These are phyloP conservation scores for Pinus tabuliformis DNA, from an alignment of 75 land plant genomes.

Conservation along the genomic window DNA sequence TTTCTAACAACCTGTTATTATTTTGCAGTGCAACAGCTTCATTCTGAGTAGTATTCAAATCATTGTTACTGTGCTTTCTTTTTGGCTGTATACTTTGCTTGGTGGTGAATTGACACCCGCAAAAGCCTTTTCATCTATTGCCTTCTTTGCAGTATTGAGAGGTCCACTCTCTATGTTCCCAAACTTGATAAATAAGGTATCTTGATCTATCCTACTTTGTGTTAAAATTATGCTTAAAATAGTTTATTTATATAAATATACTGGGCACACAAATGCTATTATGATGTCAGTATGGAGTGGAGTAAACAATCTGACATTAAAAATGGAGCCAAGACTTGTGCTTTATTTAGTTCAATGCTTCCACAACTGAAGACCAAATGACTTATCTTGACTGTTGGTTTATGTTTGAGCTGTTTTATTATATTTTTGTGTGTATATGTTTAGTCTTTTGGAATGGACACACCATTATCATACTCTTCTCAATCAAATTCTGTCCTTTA, in stretches of 20 bases:
- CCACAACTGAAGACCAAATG: not conserved
- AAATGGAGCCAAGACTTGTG: not conserved
- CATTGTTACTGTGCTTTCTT: constrained; percentile 78
- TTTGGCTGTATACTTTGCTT: constrained; percentile 78
- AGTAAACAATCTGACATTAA: not conserved
- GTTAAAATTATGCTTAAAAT: not conserved
- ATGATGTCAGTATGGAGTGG: not conserved
- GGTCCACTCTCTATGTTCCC: constrained; percentile 92
- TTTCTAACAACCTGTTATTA: not conserved
- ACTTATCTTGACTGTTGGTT: not conserved
- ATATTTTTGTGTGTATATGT: too few species aligned
- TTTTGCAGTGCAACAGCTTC: constrained; percentile 77
- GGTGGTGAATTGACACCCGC: constrained; percentile 92
- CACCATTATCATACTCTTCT: too few species aligned
- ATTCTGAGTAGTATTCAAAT: constrained; percentile 88
- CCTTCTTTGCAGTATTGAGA: constrained; percentile 88
- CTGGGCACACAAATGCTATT: not conserved
- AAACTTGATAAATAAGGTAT: constrained; percentile 86
- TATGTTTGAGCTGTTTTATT: not conserved
- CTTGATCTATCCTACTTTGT: not conserved
- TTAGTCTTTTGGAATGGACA: too few species aligned
- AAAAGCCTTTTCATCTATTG: constrained; percentile 95
- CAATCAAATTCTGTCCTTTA: too few species aligned
- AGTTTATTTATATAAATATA: not conserved
- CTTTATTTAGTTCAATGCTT: not conserved